Conservation (phyloP, 163 green algal genomes). For the Chloromonas sp. region DNA sequence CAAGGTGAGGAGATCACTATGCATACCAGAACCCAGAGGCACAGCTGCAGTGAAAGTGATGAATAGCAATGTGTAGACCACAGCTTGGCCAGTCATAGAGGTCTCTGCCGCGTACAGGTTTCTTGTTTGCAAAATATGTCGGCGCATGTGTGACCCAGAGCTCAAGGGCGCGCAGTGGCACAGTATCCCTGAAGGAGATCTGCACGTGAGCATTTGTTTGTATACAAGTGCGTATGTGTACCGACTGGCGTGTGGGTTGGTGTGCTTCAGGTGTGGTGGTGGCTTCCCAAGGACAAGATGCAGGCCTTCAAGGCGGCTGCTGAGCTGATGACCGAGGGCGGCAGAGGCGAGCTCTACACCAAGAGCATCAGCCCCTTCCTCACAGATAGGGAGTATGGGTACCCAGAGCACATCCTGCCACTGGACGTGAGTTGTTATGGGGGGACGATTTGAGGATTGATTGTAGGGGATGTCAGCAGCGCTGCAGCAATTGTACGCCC, state of each 20-base stretch:
- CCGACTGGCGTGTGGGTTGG: too few relatives aligned
- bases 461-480: neutral
- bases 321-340: slow-evolving; percentile 12
- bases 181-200: too few relatives aligned
- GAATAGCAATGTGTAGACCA: neutral
- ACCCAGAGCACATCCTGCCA: slow-evolving; percentile 11
- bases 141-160: too few relatives aligned
- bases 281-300: slow-evolving; percentile 14
- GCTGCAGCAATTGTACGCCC: neutral
- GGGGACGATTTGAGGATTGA: neutral
- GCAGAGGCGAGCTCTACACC: slow-evolving; percentile 25
- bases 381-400: slow-evolving; percentile 2
- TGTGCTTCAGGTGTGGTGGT: slow-evolving; percentile 21
- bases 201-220: too few relatives aligned
- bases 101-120: too few relatives aligned
- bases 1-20: neutral
- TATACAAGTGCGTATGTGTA: too few relatives aligned
- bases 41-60: slow-evolving; percentile 1
- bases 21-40: neutral
- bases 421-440: slow-evolving; percentile 3
- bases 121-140: too few relatives aligned
- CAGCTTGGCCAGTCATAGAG: neutral
- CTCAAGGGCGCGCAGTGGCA: too few relatives aligned
- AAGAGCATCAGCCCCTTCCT: slow-evolving; percentile 22
- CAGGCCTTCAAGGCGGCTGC: slow-evolving; percentile 17